These are phyloP conservation scores for Linnemannia elongata DNA, from an alignment of 192 early-diverging fungal species.

Conservation along the genomic window DNA sequence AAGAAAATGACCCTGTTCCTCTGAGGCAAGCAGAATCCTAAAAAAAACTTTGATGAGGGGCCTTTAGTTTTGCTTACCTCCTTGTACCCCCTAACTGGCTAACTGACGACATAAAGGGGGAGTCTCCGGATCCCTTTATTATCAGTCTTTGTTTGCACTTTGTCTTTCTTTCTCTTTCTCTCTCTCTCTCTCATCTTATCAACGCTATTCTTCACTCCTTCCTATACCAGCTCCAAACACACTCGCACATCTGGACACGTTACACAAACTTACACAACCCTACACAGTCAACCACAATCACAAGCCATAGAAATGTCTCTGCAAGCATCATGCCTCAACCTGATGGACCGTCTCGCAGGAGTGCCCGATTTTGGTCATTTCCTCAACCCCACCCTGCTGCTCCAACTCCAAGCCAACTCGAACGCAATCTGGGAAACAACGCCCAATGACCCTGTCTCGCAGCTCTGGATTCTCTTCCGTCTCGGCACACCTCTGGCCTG, in stretches of 20 bases:
- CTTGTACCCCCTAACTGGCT: not conserved
- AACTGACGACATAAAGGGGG: not conserved
- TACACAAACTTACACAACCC: not conserved
- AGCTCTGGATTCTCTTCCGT: constrained; percentile 80
- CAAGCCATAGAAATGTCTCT: constrained; percentile 59
- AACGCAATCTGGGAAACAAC: constrained; percentile 12
- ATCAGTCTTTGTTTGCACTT: not conserved
- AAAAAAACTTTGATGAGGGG: not conserved
- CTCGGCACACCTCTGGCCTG: constrained; percentile 77
- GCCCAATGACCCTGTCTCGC: constrained; percentile 73
- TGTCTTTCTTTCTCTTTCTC: not conserved
- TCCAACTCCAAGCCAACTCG: constrained; percentile 52
- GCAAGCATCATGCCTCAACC: constrained; percentile 78
- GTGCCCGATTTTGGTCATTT: constrained; percentile 81
- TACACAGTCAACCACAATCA: not conserved
- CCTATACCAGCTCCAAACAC: not conserved
- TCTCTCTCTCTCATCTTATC: not conserved
- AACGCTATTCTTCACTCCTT: not conserved
- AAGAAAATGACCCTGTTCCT: not conserved
- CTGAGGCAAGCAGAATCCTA: not conserved
- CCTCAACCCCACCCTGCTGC: constrained; percentile 60
- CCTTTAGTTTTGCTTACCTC: not conserved
- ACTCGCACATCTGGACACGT: not conserved
- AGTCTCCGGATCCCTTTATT: not conserved
- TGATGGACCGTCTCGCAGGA: constrained; percentile 76